These are phyloP conservation scores for Microbotryum lychnidis-dioicae DNA, from an alignment of 1,284 basidiomycete genomes.

Conservation along the genomic window DNA sequence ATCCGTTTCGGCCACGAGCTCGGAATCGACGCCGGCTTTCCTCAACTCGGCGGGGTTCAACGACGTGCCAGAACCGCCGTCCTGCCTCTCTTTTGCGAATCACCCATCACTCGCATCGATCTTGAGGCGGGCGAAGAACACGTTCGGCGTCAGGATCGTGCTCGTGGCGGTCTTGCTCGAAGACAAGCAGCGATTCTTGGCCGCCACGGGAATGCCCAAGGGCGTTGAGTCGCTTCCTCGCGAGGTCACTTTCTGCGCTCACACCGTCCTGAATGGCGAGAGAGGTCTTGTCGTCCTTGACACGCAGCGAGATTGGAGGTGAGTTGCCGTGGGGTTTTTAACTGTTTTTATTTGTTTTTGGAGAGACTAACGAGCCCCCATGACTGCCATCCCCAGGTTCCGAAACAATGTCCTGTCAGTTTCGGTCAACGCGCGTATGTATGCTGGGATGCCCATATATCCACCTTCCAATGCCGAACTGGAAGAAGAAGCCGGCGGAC, in stretches of 20 bases:
- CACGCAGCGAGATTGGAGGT: slow-evolving; percentile 3
- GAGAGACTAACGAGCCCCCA: no score
- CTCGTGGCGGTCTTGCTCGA: neutral
- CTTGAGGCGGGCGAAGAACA: neutral
- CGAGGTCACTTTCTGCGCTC: neutral
- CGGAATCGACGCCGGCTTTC: neutral
- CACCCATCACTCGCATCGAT: neutral
- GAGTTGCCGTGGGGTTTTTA: no score
- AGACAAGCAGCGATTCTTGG: neutral
- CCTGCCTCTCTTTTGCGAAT: neutral
- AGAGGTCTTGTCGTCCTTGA: slow-evolving; percentile 1
- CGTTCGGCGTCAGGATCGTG: neutral
- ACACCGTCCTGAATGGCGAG: slow-evolving; percentile 2
- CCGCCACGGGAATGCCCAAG: neutral
- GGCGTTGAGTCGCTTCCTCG: neutral
- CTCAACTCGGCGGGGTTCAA: neutral
- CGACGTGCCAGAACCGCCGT: neutral
- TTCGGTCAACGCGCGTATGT: no score
- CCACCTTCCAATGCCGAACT: neutral
- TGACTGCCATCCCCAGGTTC: neutral
- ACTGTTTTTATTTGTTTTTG: no score
- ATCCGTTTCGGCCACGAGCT: neutral
- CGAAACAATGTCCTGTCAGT: slow-evolving; percentile 2
- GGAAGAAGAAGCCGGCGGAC: neutral
- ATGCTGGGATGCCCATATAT: neutral